phyloP scores from a whole-genome alignment of 495 filamentous ascomycete genomes.

The Pseudotulostoma volvatum region DNA sequence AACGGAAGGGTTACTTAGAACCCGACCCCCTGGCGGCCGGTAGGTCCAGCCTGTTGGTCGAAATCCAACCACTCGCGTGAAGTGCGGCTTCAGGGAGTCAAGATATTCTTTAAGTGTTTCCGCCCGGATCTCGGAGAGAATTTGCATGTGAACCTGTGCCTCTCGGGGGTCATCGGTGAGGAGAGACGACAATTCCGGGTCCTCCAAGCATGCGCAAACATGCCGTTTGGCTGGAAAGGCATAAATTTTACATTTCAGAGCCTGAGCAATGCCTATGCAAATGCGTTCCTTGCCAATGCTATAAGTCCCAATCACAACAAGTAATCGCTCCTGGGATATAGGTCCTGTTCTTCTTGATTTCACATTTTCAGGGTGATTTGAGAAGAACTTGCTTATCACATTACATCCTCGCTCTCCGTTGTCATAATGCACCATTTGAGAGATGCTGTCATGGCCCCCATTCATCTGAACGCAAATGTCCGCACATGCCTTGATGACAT shows the following conservation, averaged over 20 bases:
- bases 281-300: slow-evolving; percentile 96
- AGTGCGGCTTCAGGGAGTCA: slow-evolving; percentile 53
- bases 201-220: slow-evolving; percentile 73
- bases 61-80: slow-evolving; percentile 79
- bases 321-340: slow-evolving; percentile 42
- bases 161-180: slow-evolving; percentile 66
- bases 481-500: slow-evolving; percentile 73
- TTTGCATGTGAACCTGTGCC: slow-evolving; percentile 96
- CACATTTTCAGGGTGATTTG: slow-evolving; percentile 6
- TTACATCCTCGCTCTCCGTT: slow-evolving; percentile 32
- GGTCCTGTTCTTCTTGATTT: slow-evolving; percentile 6
- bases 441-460: slow-evolving; percentile 36
- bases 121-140: slow-evolving; percentile 73
- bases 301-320: slow-evolving; percentile 93
- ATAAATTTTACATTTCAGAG: slow-evolving; percentile 80
- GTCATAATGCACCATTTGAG: slow-evolving; percentile 32
- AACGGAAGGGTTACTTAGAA: slow-evolving; percentile 47
- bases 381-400: slow-evolving; percentile 49
- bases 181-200: slow-evolving; percentile 57
- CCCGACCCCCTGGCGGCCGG: slow-evolving; percentile 46
- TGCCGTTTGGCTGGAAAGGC: slow-evolving; percentile 65
- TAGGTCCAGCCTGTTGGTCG: slow-evolving; percentile 88
- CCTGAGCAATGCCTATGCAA: slow-evolving; percentile 77
- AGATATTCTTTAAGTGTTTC: slow-evolving; percentile 85
- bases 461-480: slow-evolving; percentile 68